Percentiles rank a stretch among this genome's conserved stretches.
These are phyloP conservation scores for Talaromyces pinophilus DNA, from an alignment of 2,329 filamentous ascomycete genomes.

Conservation along the genomic window DNA sequence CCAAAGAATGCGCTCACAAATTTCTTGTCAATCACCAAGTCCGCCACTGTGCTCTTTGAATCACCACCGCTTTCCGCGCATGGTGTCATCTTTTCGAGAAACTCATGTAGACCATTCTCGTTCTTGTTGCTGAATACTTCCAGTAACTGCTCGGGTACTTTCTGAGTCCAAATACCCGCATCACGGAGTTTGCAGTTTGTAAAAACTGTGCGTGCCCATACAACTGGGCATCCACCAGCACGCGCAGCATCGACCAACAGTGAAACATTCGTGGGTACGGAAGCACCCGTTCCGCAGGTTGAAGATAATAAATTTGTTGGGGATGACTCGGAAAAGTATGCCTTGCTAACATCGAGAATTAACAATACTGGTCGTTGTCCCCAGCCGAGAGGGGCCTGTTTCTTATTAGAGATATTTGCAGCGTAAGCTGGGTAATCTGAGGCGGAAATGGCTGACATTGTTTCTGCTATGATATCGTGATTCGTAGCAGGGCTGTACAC, in stretches of 20 bases:
- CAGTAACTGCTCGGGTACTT: neutral
- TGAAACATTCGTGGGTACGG: neutral
- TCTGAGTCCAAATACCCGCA: neutral
- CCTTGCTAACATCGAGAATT: neutral
- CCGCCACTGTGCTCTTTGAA: neutral
- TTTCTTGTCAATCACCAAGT: conserved; percentile 1
- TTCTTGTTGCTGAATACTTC: neutral
- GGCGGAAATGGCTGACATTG: neutral
- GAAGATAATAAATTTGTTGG: neutral
- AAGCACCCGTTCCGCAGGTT: neutral
- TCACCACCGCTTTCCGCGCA: neutral
- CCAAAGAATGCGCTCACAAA: conserved; percentile 1
- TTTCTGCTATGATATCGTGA: neutral
- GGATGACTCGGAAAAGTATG: neutral
- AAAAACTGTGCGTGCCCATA: conserved; percentile 1
- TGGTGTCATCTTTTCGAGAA: neutral
- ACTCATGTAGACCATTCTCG: neutral
- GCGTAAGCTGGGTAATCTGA: conserved; percentile 6
- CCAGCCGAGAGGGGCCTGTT: neutral
- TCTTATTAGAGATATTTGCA: conserved; percentile 2
- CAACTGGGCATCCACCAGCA: neutral
- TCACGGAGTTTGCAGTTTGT: neutral
- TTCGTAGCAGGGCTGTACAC: neutral
- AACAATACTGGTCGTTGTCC: neutral
- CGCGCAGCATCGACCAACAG: neutral